Conservation (phyloP, 805 yeast genomes). For the Nakazawaea ishiwadae region DNA sequence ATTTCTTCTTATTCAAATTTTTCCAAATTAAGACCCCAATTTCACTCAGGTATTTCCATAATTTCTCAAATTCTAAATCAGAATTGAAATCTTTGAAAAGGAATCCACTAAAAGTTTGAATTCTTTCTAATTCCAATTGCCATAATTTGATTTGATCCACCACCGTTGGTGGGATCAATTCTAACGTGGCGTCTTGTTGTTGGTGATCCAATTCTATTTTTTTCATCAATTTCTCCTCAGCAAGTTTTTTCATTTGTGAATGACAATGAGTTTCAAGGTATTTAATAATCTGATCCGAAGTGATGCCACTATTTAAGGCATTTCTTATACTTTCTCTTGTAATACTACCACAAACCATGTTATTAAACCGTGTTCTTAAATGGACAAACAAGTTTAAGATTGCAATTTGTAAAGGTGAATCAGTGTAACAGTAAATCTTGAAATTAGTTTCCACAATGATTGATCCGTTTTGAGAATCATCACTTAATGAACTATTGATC, state of each 20-base stretch:
- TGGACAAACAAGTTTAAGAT: slow-evolving; percentile 85
- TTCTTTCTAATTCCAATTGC: slow-evolving; percentile 95
- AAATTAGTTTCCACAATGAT: slow-evolving; percentile 91
- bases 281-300: slow-evolving; percentile 90
- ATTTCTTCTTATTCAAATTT: slow-evolving; percentile 60
- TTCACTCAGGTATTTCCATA: slow-evolving; percentile 78
- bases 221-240: slow-evolving; percentile 64
- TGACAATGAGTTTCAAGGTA: slow-evolving; percentile 91
- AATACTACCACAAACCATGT: slow-evolving; percentile 89
- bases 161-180: slow-evolving; percentile 89
- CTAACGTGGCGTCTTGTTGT: slow-evolving; percentile 40
- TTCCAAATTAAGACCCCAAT: slow-evolving; percentile 92
- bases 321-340: slow-evolving; percentile 87
- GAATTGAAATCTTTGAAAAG: slow-evolving; percentile 81
- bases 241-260: slow-evolving; percentile 77
- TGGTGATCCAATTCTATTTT: slow-evolving; percentile 60
- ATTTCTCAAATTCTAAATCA: slow-evolving; percentile 68
- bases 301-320: slow-evolving; percentile 84
- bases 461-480: slow-evolving; percentile 47
- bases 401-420: slow-evolving; percentile 93
- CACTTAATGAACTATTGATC: slow-evolving; percentile 59
- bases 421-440: slow-evolving; percentile 87
- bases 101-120: slow-evolving; percentile 81
- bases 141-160: slow-evolving; percentile 92
- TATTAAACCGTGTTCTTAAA: slow-evolving; percentile 76